phyloP scores from a whole-genome alignment of 1,284 basidiomycete genomes.

The Sphagnurus paluster region DNA sequence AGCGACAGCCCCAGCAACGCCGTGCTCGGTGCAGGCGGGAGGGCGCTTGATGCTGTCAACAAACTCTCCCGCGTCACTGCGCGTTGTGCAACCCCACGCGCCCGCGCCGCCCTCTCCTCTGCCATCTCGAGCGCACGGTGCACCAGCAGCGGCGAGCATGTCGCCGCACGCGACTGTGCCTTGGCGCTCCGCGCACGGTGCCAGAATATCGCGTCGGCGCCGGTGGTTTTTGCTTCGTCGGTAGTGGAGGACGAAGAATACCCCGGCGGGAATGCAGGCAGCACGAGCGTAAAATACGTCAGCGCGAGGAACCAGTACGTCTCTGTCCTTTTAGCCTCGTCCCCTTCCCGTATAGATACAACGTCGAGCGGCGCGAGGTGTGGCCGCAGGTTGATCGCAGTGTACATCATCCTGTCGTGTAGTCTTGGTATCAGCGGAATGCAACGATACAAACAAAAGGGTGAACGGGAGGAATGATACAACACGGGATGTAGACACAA shows the following conservation, averaged over 20 bases:
- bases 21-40: constrained; percentile 26
- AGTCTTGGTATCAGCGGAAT: too few relatives aligned
- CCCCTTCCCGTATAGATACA: constrained; percentile 16
- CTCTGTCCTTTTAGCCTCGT: constrained; percentile 3
- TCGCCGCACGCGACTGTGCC: constrained; percentile 38
- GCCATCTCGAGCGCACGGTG: constrained; percentile 41
- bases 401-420: constrained; percentile 45
- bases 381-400: constrained; percentile 48
- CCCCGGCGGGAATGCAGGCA: constrained; percentile 45
- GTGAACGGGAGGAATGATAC: neutral
- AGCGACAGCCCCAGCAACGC: constrained; percentile 53
- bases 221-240: constrained; percentile 1
- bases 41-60: constrained; percentile 18
- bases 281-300: constrained; percentile 51
- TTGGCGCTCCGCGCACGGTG: constrained; percentile 41
- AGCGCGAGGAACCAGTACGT: constrained; percentile 50
- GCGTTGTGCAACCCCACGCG: constrained; percentile 22
- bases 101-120: constrained; percentile 35
- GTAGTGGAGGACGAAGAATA: constrained; percentile 21
- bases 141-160: constrained; percentile 41
- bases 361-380: constrained; percentile 36
- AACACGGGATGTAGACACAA: constrained; percentile 1
- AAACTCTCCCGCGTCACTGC: constrained; percentile 5
- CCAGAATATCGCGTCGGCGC: constrained; percentile 36
- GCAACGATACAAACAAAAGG: neutral